phyloP scores from a whole-genome alignment of 176 grass and related monocot genomes.

The Miscanthus lutarioriparius region DNA sequence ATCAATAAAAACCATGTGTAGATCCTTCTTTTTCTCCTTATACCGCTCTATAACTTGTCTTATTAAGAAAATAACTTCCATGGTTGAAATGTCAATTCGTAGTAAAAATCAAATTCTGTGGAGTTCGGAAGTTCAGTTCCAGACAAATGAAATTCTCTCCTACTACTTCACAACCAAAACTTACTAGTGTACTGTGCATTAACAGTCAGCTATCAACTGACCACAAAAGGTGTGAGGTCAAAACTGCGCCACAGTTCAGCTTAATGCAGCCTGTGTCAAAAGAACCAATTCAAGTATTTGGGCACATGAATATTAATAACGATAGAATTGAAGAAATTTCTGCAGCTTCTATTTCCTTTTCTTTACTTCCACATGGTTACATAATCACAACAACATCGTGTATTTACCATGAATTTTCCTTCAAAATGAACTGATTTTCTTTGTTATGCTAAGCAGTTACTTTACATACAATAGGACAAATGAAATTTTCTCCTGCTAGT shows the following conservation, averaged over 20 bases:
- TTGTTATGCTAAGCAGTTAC: constrained; percentile 14
- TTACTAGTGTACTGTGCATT: background rate
- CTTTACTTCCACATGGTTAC: constrained; percentile 17
- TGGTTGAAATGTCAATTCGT: too few species aligned
- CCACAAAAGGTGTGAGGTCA: background rate
- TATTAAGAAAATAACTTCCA: too few species aligned
- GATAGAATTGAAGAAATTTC: background rate
- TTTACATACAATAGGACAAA: constrained; percentile 54
- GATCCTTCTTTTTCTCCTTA: too few species aligned
- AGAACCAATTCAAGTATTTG: background rate
- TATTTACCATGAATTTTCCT: constrained; percentile 21
- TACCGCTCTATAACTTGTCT: too few species aligned
- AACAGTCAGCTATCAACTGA: background rate
- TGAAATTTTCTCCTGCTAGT: background rate
- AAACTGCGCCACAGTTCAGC: background rate
- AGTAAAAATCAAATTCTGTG: background rate
- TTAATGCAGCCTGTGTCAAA: background rate
- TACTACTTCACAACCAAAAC: background rate
- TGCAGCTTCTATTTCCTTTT: background rate
- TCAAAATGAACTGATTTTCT: constrained; percentile 1
- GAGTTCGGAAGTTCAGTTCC: background rate
- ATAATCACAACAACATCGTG: constrained; percentile 1
- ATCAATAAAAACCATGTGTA: too few species aligned
- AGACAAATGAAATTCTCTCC: background rate
- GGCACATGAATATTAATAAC: background rate